Evolutionary conservation across 2,329 filamentous ascomycete genomes (phyloP), one percentile per base, ranked within the genome.

Genomic region (Penicillium thymicola): DNA sequence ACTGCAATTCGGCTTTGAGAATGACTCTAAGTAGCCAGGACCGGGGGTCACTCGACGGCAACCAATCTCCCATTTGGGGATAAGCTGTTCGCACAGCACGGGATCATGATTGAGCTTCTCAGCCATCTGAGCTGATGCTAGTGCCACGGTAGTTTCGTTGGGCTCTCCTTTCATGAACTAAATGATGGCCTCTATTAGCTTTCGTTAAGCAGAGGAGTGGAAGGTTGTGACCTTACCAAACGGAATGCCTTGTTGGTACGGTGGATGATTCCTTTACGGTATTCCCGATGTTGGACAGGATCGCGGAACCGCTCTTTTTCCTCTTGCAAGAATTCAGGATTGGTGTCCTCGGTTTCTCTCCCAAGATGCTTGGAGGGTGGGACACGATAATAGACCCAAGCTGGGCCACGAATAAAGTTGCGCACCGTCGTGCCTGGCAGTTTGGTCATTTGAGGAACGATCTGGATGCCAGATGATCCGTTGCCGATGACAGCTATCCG

Each of bases 391-490:
- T 66, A 63, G 14, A 71, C 66, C 68, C 69, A 70, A 9, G 68
- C 68, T 18, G 64, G 59, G 3, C 61, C 63, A 25, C 67, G 65
- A 25, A 69, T 63, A 23, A 68, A 70, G 48, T 65, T 66, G 23
- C 66, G 58, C 30, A 71, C 67, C 10, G 63, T 56, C 21, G 66
- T 67, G 16, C 66, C 67, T 1, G 62, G 59, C 14, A 60, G 58
- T 21, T 68, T 51, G 7, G 59, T 47, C 45, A 48, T 48, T n/a
- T 48, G 45, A 7, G 65, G 62, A n/a, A 66, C 59, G 23, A 65
- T 60, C 42, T 68, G 76, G 11, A 78, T 76, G 0, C 68, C 75
- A 2, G 70, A 74, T 3, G 67, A 67, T 0, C 70, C 69, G 40
- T 67, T 70, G 2, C 70, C 69, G 40, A 72, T 70, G 0, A 73